These are phyloP conservation scores for Cordyceps militaris DNA, from an alignment of 2,329 filamentous ascomycete genomes.

Conservation along the genomic window DNA sequence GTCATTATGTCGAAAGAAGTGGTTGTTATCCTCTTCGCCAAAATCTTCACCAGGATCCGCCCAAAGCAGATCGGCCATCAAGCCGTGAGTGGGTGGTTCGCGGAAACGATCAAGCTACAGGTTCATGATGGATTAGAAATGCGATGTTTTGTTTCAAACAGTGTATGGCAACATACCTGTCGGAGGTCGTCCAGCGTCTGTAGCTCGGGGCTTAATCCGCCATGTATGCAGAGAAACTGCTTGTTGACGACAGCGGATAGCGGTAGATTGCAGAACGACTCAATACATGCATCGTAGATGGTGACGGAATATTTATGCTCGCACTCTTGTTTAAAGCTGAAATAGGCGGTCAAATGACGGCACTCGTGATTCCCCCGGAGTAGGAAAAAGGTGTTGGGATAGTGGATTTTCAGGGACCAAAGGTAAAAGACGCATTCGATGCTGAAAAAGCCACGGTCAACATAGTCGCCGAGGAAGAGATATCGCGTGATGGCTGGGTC, in stretches of 20 bases:
- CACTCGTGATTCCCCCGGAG: constrained; percentile 98
- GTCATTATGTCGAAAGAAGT: constrained; percentile 97
- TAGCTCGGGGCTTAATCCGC: constrained; percentile 88
- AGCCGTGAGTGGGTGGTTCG: constrained; percentile 90
- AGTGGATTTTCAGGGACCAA: constrained; percentile 98
- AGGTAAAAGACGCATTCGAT: constrained; percentile 98
- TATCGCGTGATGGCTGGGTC: constrained; percentile 95
- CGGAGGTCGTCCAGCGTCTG: constrained; percentile 94
- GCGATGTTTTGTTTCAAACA: background rate
- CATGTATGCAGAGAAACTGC: constrained; percentile 97
- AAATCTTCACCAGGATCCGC: constrained; percentile 97
- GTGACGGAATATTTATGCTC: constrained; percentile 98
- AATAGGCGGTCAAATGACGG: constrained; percentile 97
- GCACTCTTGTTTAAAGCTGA: constrained; percentile 99
- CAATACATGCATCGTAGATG: constrained; percentile 96
- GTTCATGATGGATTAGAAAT: constrained; percentile 15
- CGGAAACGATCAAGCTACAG: constrained; percentile 94
- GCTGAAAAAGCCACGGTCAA: constrained; percentile 96
- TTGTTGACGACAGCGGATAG: constrained; percentile 99
- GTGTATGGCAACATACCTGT: constrained; percentile 48
- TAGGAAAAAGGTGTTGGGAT: constrained; percentile 93
- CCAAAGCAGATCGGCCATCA: constrained; percentile 99
- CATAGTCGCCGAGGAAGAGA: constrained; percentile 95
- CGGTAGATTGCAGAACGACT: constrained; percentile 90
- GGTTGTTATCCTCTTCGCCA: constrained; percentile 94